phyloP scores from a whole-genome alignment of 2,329 filamentous ascomycete species.

The Fusarium graminum region DNA sequence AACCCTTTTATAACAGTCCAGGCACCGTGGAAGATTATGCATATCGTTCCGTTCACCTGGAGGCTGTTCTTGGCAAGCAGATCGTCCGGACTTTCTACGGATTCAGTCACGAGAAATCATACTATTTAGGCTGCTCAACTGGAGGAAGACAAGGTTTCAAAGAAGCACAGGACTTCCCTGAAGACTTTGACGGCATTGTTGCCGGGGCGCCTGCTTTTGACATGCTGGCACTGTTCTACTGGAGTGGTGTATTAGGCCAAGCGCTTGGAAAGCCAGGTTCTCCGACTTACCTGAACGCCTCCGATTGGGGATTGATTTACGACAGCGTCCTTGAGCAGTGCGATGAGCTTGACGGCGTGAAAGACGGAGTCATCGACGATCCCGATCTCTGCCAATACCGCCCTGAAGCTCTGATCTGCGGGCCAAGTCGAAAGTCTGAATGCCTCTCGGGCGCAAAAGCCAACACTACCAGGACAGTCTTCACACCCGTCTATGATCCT shows the following conservation, averaged over 20 bases:
- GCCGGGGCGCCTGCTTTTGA: slow-evolving; percentile 62
- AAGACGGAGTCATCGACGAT: slow-evolving; percentile 63
- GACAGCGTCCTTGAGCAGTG: not conserved
- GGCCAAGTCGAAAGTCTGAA: not conserved
- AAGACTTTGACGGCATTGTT: slow-evolving; percentile 66
- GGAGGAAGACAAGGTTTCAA: slow-evolving; percentile 70
- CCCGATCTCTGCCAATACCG: slow-evolving; percentile 61
- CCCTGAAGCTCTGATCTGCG: slow-evolving; percentile 57
- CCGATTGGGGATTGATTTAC: not conserved
- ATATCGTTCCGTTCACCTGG: not conserved
- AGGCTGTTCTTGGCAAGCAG: not conserved
- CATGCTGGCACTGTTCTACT: slow-evolving; percentile 54
- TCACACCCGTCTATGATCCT: slow-evolving; percentile 46
- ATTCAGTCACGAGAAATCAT: slow-evolving; percentile 57
- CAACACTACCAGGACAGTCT: slow-evolving; percentile 41
- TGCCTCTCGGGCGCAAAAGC: not conserved
- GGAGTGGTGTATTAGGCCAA: not conserved
- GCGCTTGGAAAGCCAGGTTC: slow-evolving; percentile 1
- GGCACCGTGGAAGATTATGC: not conserved
- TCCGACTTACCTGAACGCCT: not conserved
- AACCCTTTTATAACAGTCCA: not conserved
- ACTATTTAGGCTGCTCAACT: slow-evolving; percentile 68
- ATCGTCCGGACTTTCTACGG: not conserved
- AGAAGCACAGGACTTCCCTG: slow-evolving; percentile 64
- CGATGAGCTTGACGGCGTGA: slow-evolving; percentile 56